These are phyloP conservation scores for Penicillium hesseltinei DNA, from an alignment of 2,329 filamentous ascomycete species.

Conservation along the genomic window DNA sequence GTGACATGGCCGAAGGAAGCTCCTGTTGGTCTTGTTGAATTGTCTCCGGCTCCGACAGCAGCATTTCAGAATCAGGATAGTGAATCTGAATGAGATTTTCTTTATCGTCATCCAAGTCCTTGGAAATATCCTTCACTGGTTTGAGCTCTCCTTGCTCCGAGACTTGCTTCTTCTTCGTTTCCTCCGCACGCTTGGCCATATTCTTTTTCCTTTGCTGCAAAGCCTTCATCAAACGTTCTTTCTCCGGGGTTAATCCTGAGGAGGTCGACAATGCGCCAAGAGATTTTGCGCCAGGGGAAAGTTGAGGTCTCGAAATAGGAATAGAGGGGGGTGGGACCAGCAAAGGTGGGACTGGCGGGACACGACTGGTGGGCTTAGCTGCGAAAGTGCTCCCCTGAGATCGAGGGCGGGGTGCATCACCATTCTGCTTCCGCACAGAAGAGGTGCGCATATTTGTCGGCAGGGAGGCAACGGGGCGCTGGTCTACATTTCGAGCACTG, in stretches of 20 bases:
- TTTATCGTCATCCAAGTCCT: constrained; percentile 28
- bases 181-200: constrained; percentile 46
- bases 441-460: constrained; percentile 76
- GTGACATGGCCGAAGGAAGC: background rate
- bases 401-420: constrained; percentile 40
- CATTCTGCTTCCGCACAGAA: constrained; percentile 50
- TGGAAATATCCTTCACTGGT: constrained; percentile 8
- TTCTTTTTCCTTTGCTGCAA: constrained; percentile 86
- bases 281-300: constrained; percentile 42
- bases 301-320: constrained; percentile 33
- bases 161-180: constrained; percentile 28
- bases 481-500: constrained; percentile 47
- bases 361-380: constrained; percentile 28
- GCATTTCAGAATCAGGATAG: background rate
- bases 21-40: constrained; percentile 11
- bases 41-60: constrained; percentile 11
- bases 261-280: constrained; percentile 48
- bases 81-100: constrained; percentile 28
- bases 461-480: constrained; percentile 73
- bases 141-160: constrained; percentile 14
- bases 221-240: constrained; percentile 88
- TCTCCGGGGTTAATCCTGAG: constrained; percentile 75
- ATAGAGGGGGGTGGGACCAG: constrained; percentile 40
- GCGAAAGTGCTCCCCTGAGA: constrained; percentile 43
- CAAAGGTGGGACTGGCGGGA: constrained; percentile 40